These are phyloP conservation scores for Aspergillus ruber DNA, from an alignment of 2,329 filamentous ascomycete species.

Conservation along the genomic window DNA sequence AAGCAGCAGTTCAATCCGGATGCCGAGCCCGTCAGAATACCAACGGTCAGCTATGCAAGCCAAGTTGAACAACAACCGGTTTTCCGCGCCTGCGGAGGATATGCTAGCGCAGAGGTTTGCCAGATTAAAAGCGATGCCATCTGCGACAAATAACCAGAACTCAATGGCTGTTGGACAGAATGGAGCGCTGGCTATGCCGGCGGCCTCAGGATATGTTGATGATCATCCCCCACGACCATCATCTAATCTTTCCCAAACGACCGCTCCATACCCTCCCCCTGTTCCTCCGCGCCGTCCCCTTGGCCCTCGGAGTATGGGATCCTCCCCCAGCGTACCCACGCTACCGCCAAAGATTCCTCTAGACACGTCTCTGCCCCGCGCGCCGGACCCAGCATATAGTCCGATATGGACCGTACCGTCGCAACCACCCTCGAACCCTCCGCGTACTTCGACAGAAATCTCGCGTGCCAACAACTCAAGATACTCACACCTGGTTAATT, in stretches of 20 bases:
- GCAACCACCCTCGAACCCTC: slow-evolving; percentile 32
- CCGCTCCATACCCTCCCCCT: slow-evolving; percentile 10
- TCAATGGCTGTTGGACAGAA: slow-evolving; percentile 8
- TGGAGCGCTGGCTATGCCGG: slow-evolving; percentile 4
- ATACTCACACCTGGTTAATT: slow-evolving; percentile 30
- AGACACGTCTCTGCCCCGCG: slow-evolving; percentile 38
- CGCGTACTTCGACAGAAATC: slow-evolving; percentile 36
- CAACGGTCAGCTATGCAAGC: slow-evolving; percentile 19
- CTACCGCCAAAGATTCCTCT: slow-evolving; percentile 40
- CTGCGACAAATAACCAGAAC: slow-evolving; percentile 7
- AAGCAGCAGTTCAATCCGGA: slow-evolving; percentile 20
- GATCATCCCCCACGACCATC: slow-evolving; percentile 19
- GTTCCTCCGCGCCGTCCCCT: slow-evolving; percentile 26
- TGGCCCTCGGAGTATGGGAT: slow-evolving; percentile 40
- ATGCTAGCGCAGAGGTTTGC: slow-evolving; percentile 38
- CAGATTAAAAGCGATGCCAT: slow-evolving; percentile 25
- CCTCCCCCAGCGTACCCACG: slow-evolving; percentile 26
- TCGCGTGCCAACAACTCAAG: slow-evolving; percentile 31
- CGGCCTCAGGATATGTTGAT: slow-evolving; percentile 10
- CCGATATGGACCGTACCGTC: slow-evolving; percentile 38
- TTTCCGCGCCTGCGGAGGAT: slow-evolving; percentile 27
- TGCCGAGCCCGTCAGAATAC: slow-evolving; percentile 37
- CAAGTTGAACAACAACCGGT: slow-evolving; percentile 13
- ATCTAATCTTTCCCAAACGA: slow-evolving; percentile 15
- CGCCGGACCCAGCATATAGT: slow-evolving; percentile 44